Evolutionary conservation across 148 eudicot species (phyloP).

Genomic region (Amaranthus hypochondriacus): DNA sequence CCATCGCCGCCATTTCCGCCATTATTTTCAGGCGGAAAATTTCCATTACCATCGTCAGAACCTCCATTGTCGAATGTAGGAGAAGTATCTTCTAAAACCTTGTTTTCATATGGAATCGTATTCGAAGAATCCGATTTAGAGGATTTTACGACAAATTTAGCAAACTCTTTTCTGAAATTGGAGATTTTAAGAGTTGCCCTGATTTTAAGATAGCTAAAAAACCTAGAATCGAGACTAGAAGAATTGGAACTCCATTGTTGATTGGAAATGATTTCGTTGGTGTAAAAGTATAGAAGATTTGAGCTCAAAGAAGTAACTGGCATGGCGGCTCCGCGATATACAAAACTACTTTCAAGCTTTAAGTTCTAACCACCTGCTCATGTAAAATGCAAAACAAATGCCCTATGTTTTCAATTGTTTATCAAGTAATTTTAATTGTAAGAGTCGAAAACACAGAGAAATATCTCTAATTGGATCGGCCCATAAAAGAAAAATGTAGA

Average conservation of each 20-base stretch:
- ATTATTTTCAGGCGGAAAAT: slow-evolving; percentile 27
- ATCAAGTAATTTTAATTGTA: too few species aligned
- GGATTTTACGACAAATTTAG: slow-evolving; percentile 14
- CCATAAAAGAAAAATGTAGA: too few species aligned
- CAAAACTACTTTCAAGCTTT: too few species aligned
- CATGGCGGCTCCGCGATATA: slow-evolving; percentile 7
- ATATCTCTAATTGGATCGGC: too few species aligned
- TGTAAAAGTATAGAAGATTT: slow-evolving; percentile 2
- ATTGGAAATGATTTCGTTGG: background rate
- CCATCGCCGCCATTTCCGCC: slow-evolving; percentile 15
- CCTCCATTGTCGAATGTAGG: slow-evolving; percentile 22
- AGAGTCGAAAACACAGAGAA: too few species aligned
- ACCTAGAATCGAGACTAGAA: slow-evolving; percentile 12
- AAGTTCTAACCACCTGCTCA: too few species aligned
- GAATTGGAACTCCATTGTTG: slow-evolving; percentile 6
- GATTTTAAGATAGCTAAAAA: background rate
- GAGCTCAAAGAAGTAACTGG: slow-evolving; percentile 19
- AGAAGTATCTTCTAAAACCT: slow-evolving; percentile 15
- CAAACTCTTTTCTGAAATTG: slow-evolving; percentile 1
- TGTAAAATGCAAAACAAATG: too few species aligned
- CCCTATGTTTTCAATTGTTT: too few species aligned
- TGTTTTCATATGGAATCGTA: slow-evolving; percentile 13
- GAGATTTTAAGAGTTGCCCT: background rate
- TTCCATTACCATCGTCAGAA: slow-evolving; percentile 30
- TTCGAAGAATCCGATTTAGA: background rate